Evolutionary conservation across 176 grass and related monocot genomes (phyloP).

Genomic region (Hordeum marinum): DNA sequence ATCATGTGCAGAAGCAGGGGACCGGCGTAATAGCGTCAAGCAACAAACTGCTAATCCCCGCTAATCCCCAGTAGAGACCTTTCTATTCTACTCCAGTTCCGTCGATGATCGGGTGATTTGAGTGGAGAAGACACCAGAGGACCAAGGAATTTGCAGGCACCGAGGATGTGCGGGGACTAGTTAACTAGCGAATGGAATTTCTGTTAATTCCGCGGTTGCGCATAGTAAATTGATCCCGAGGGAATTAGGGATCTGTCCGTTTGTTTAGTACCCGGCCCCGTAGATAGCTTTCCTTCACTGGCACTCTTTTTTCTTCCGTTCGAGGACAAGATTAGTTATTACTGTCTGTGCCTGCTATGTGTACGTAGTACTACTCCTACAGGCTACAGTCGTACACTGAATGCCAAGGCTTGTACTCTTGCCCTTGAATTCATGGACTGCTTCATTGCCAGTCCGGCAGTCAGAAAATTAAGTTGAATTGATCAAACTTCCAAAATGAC

Average conservation of each 20-base stretch:
- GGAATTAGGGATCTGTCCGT: constrained; percentile 28
- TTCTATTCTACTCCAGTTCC: neutral
- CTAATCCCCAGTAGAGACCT: constrained; percentile 5
- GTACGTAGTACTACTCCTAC: neutral
- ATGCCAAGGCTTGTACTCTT: constrained; percentile 22
- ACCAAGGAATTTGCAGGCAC: constrained; percentile 29
- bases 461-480: neutral
- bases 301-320: constrained; percentile 26
- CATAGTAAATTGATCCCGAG: constrained; percentile 44
- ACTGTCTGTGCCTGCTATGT: neutral
- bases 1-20: too few species aligned
- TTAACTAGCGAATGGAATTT: neutral
- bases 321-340: constrained; percentile 7
- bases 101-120: neutral
- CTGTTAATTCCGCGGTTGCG: neutral
- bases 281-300: constrained; percentile 45
- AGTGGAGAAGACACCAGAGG: constrained; percentile 41
- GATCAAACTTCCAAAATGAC: neutral
- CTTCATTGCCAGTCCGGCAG: neutral
- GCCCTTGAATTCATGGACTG: constrained; percentile 18
- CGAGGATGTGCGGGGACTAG: constrained; percentile 7
- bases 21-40: too few species aligned
- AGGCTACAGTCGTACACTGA: constrained; percentile 28
- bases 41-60: neutral
- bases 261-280: neutral